Base-by-base conservation (phyloP, 2,329 filamentous ascomycete genomes). In the Aspergillus neotritici region DNA sequence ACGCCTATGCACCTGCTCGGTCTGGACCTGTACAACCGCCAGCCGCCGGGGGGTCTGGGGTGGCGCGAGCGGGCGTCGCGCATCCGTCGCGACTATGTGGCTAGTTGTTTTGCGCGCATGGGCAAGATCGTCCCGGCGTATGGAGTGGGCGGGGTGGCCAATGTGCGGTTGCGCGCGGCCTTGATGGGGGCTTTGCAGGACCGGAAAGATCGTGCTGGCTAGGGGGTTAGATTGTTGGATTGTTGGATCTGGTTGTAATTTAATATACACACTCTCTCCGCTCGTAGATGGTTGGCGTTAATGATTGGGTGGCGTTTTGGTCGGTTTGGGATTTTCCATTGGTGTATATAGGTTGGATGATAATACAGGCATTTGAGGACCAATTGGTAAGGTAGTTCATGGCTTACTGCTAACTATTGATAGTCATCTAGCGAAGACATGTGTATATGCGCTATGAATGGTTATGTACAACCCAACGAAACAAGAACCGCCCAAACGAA, bases 91-190 rank as follows among this genome's bases (percentile, higher is more conserved):
- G 88, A 94, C 60, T 95, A 88, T 82, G 69, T 76, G 13, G 76
- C 84, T 50, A 91, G 85, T 63, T 80, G 80, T 25, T 67, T 79
- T 44, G 89, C 90, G 17, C 72, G 89, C 41, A 84, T 95, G 66
- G 85, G 85, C 48, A 78, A 90, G 58, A 94, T 95, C 55, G 77
- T 95, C 2, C 89, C 89, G 13, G 89, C 89, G 0, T 95, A 91
- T 71, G 90, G 89, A 2, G 76, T 94, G 10, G 90, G 89, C 1
- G 89, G 89, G 0, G 87, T 94, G 9, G 84, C 93, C 9, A 95
- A 95, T 67, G 76, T 76, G 46, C 82, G 85, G 58, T 73, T 91
- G 34, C 76, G 89, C 54, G 73, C 69, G 58, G 71, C 62, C 41
- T 61, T 91, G 54, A 89, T 94, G 83, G 71, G 70, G 53, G 75